A percentile compares a stretch with the other conserved stretches of the same genome.
Evolutionary conservation across 495 filamentous ascomycete species (phyloP).

Genomic region (Aspergillus affinis): DNA sequence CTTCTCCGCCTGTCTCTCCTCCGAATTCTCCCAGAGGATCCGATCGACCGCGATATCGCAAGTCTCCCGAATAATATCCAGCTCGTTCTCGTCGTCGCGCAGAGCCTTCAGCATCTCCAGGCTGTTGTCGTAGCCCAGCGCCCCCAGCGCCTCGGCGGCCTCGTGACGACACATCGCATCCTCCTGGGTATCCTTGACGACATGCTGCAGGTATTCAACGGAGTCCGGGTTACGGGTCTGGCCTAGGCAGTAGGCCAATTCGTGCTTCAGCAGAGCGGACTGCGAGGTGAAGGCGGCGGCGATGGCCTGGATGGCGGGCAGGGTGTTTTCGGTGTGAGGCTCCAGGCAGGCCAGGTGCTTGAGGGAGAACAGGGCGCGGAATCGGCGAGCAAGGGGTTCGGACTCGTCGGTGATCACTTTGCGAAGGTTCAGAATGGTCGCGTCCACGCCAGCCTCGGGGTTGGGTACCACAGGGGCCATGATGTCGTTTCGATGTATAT

Average conservation of each 20-base stretch:
- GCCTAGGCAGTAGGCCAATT: slow-evolving; percentile 95
- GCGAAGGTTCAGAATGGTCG: slow-evolving; percentile 61
- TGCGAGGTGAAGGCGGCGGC: slow-evolving; percentile 81
- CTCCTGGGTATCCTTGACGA: slow-evolving; percentile 76
- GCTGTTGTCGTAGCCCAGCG: slow-evolving; percentile 71
- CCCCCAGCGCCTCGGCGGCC: slow-evolving; percentile 92
- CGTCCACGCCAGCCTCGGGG: slow-evolving; percentile 22
- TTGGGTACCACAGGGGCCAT: slow-evolving; percentile 10
- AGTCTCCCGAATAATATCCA: slow-evolving; percentile 84
- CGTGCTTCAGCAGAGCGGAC: slow-evolving; percentile 89
- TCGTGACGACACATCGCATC: slow-evolving; percentile 97
- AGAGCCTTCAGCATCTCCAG: slow-evolving; percentile 69
- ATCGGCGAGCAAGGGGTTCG: slow-evolving; percentile 81
- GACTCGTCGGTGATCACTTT: slow-evolving; percentile 74
- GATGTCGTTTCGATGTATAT: slow-evolving; percentile 8
- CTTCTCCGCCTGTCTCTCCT: slow-evolving; percentile 68
- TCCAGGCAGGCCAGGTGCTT: slow-evolving; percentile 82
- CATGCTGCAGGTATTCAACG: slow-evolving; percentile 67
- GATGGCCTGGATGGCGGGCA: slow-evolving; percentile 85
- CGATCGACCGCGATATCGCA: slow-evolving; percentile 94
- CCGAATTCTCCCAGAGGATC: slow-evolving; percentile 88
- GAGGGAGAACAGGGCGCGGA: slow-evolving; percentile 96
- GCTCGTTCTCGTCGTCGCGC: slow-evolving; percentile 68
- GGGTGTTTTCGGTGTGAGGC: slow-evolving; percentile 58
- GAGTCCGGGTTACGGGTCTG: slow-evolving; percentile 78